These are phyloP conservation scores for Pholiota molesta DNA, from an alignment of 768 basidiomycete genomes.

Conservation along the genomic window DNA sequence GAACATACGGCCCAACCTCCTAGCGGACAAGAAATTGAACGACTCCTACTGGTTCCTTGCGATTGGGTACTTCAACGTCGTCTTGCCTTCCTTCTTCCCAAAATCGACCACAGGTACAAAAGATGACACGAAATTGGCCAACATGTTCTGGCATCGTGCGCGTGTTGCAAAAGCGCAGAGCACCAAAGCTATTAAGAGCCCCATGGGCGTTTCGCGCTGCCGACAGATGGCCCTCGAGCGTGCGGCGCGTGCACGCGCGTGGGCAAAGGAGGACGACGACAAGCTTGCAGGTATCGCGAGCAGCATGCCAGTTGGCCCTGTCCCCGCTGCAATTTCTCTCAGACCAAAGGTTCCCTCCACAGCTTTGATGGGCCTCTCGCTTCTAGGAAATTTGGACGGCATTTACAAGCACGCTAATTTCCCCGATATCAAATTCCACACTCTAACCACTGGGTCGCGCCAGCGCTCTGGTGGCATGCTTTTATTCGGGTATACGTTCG, in stretches of 20 bases:
- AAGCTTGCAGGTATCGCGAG: conserved; percentile 44
- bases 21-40: conserved; percentile 42
- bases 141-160: conserved; percentile 77
- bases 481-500: conserved; percentile 81
- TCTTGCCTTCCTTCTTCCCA: conserved; percentile 77
- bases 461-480: conserved; percentile 79
- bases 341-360: conserved; percentile 50
- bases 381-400: conserved; percentile 84
- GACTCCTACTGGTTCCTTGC: conserved; percentile 82
- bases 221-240: conserved; percentile 69
- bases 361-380: conserved; percentile 76
- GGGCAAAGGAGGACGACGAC: conserved; percentile 79
- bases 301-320: conserved; percentile 28
- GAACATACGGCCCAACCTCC: conserved; percentile 69
- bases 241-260: conserved; percentile 58
- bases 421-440: conserved; percentile 62
- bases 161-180: conserved; percentile 71
- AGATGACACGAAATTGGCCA: conserved; percentile 20
- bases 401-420: conserved; percentile 73
- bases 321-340: conserved; percentile 16
- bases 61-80: conserved; percentile 82
- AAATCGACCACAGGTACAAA: conserved; percentile 34
- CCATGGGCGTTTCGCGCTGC: conserved; percentile 62
- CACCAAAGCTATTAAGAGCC: conserved; percentile 60
- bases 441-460: conserved; percentile 83